Base-by-base conservation (phyloP, 1,139 yeast species). In the Debaryomyces nepalensis region DNA sequence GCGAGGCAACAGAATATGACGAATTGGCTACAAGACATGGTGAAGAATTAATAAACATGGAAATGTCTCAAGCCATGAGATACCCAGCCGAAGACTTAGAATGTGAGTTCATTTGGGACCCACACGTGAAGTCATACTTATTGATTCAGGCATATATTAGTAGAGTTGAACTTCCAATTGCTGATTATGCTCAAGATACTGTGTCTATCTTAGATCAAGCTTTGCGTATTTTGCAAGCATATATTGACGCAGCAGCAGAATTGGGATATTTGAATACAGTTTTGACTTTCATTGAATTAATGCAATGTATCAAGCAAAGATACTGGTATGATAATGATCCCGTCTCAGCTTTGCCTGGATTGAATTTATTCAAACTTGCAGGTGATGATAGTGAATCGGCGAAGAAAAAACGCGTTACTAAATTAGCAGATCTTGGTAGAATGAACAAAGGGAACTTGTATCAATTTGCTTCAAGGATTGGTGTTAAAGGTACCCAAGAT, bases 1-100 rank as follows among this genome's bases (percentile, higher is more conserved):
- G 95, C 36, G 80, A 84, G 47, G 96, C 98, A 0, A 70, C 84
- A 0, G 99, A 93, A 64, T 93, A 89, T 57, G 91, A 91, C 59
- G 98, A 90, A 53, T 68, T 91, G 30, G 96, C 98, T 2, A 91
- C 96, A 1, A 79, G 98, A 52, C 98, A 93, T 57, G 96, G 97
- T 31, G 98, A 93, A 67, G 97, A 91, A 57, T 71, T 91, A 48
- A 85, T 91, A 68, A 93, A 93, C 63, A 81, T 83, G 71, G 98
- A 91, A 57, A 76, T 95, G 79, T 89, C 97, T 1, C 83, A 82
- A 48, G 82, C 82, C 38, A 77, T 90, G 73, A 75, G 95, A 46
- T 93, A 81, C 55, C 84, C 88, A 3, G 95, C 86, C 0, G 83
- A 79, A 42, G 83, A 83, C 52, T 68, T 84, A 51, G 73, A 75